Base-by-base conservation (phyloP, 2,329 filamentous ascomycete species). In the Ophiostoma triangulosporum region DNA sequence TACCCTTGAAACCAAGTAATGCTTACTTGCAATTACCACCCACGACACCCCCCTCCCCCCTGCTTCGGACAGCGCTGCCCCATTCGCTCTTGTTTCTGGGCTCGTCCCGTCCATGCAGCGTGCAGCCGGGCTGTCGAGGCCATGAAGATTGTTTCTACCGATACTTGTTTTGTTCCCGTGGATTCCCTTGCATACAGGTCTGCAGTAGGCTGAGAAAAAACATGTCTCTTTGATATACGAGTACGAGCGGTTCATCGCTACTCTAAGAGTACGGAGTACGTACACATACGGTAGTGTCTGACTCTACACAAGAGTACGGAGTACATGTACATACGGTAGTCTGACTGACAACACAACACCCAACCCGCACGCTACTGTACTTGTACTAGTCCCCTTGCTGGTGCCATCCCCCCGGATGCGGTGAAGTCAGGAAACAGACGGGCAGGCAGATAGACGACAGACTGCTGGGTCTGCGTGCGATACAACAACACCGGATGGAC, bases 41-140 rank as follows among this genome's bases (percentile, higher is more conserved):
- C 29, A 49, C 31, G 45, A 26, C 22, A 24, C 38, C 36, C 48
- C 52, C 29, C 27, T 53, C 38, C 36, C 48, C 52, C 29, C 27
- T 53, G 27, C 31, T 15, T 27, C 29, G 46, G 36, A 50, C 32
- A 15, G 32, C 43, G 43, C 38, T 29, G 29, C 32, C 31, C 43
- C 43, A 46, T 29, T 46, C 26, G 26, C 14, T 46, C 29, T 27
- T 17, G 8, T 29, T 29, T 46, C n/a, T 17, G 15, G 15, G 15
- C 24, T 43, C 26, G n/a, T 51, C 35, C 17, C 49, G 49, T 35
- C 26, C 49, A 43, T 40, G 49, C 31, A 50, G 48, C 48, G 38
- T 35, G 20, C 17, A 38, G 17, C 22, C 26, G 26, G 15, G 24
- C 26, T 27, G 35, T 46, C 24, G 15, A 46, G 6, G 27, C 24